These are phyloP conservation scores for Penstemon davidsonii DNA, from an alignment of 257 asterid genomes.

Conservation along the genomic window DNA sequence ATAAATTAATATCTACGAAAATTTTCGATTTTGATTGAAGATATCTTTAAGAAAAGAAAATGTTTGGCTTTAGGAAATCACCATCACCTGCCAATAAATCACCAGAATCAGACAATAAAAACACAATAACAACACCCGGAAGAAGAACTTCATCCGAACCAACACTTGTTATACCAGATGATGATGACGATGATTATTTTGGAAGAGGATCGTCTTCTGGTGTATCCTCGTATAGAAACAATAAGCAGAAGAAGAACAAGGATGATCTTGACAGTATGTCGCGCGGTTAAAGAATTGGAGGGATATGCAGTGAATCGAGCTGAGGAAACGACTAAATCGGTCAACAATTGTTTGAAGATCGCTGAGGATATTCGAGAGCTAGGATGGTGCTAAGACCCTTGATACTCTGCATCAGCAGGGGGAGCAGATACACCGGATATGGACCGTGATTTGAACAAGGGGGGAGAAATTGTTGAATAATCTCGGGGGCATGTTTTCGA, in stretches of 20 bases:
- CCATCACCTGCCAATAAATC: slow-evolving; percentile 51
- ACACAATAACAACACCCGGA: slow-evolving; percentile 27
- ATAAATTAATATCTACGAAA: neutral
- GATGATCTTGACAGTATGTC: slow-evolving; percentile 69
- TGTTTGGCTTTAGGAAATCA: slow-evolving; percentile 81
- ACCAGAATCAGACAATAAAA: slow-evolving; percentile 31
- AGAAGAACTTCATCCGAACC: slow-evolving; percentile 85
- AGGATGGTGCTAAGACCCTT: slow-evolving; percentile 67
- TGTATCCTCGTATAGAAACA: neutral
- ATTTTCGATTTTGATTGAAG: neutral
- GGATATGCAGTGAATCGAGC: slow-evolving; percentile 68
- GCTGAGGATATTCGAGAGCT: slow-evolving; percentile 80
- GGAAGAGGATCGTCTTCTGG: slow-evolving; percentile 38
- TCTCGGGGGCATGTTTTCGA: slow-evolving; percentile 96
- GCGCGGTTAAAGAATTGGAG: slow-evolving; percentile 80
- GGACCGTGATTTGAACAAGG: slow-evolving; percentile 86
- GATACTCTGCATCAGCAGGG: slow-evolving; percentile 87
- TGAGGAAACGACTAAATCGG: slow-evolving; percentile 72
- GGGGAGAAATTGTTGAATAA: slow-evolving; percentile 88
- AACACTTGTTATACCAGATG: slow-evolving; percentile 38
- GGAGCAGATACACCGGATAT: slow-evolving; percentile 84
- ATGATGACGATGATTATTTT: slow-evolving; percentile 40
- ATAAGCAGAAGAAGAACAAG: slow-evolving; percentile 34
- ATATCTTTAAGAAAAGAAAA: slow-evolving; percentile 20
- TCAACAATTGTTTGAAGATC: slow-evolving; percentile 70